Conservation (phyloP, 2,329 filamentous ascomycete species). For the Xylaria sp. region DNA sequence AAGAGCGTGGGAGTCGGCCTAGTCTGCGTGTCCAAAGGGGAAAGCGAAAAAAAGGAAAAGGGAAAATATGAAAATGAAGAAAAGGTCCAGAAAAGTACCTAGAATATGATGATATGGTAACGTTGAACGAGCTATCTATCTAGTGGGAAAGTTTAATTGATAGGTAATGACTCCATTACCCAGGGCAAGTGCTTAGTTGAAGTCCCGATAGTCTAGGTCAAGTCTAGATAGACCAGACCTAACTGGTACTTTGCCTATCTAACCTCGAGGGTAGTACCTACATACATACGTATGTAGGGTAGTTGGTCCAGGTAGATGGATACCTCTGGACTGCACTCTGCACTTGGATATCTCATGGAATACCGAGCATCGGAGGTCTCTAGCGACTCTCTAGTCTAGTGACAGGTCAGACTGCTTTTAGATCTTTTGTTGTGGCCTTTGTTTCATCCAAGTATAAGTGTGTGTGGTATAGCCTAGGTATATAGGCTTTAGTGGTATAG, state of each 20-base stretch:
- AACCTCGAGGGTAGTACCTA: too few relatives aligned
- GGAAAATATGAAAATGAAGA: not conserved
- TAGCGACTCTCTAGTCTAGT: not conserved
- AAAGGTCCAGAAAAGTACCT: not conserved
- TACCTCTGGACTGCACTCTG: not conserved
- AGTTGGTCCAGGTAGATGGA: not conserved
- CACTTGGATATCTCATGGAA: not conserved
- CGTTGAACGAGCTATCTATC: not conserved
- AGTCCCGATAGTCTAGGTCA: not conserved
- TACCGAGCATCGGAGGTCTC: conserved; percentile 22
- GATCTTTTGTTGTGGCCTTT: too few relatives aligned
- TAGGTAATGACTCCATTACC: not conserved
- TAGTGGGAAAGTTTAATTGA: conserved; percentile 1
- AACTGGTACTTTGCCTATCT: not conserved
- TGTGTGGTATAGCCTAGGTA: not conserved
- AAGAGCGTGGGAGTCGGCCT: too few relatives aligned
- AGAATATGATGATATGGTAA: not conserved
- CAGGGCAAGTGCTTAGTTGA: not conserved
- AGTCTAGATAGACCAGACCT: conserved; percentile 1
- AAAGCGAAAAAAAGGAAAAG: not conserved
- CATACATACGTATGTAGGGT: too few relatives aligned
- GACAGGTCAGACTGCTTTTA: not conserved
- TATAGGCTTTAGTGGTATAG: too few relatives aligned
- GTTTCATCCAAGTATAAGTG: not conserved
- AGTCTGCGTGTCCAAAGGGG: not conserved